These are phyloP conservation scores for Penicillium roqueforti DNA, from an alignment of 495 filamentous ascomycete species.

Conservation along the genomic window DNA sequence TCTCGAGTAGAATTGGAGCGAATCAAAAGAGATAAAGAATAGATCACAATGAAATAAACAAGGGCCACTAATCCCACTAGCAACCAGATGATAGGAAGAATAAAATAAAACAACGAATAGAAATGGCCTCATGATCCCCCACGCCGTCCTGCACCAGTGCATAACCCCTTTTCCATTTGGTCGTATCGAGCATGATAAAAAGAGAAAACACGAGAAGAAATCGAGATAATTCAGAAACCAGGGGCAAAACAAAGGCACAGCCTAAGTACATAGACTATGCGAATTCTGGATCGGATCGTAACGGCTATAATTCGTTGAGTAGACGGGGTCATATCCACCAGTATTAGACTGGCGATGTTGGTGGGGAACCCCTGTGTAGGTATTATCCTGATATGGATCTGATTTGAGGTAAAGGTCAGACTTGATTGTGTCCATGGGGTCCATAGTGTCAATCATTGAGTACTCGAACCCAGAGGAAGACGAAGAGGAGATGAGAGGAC, in stretches of 20 bases:
- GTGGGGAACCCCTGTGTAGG: conserved; percentile 24
- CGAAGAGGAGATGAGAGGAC: conserved; percentile 43
- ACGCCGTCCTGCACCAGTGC: conserved; percentile 27
- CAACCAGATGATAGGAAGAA: neutral
- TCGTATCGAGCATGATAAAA: conserved; percentile 11
- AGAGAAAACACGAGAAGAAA: conserved; percentile 13
- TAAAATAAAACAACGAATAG: conserved; percentile 4
- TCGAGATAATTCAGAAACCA: conserved; percentile 5
- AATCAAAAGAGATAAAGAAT: neutral
- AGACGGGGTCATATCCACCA: conserved; percentile 35
- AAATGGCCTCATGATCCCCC: conserved; percentile 13
- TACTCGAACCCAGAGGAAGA: conserved; percentile 43
- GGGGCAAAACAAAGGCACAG: neutral
- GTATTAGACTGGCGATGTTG: conserved; percentile 24
- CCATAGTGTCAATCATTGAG: conserved; percentile 39
- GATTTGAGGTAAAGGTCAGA: conserved; percentile 20
- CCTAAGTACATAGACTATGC: conserved; percentile 37
- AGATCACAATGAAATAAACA: conserved; percentile 10
- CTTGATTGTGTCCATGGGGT: conserved; percentile 42
- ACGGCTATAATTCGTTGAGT: conserved; percentile 31
- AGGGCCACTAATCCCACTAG: conserved; percentile 4
- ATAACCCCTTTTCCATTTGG: conserved; percentile 21
- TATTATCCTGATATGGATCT: conserved; percentile 35
- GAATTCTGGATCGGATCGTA: conserved; percentile 31
- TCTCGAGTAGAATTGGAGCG: neutral